Conservation (phyloP, 148 eudicot genomes). For the Pouteria glomerata region DNA sequence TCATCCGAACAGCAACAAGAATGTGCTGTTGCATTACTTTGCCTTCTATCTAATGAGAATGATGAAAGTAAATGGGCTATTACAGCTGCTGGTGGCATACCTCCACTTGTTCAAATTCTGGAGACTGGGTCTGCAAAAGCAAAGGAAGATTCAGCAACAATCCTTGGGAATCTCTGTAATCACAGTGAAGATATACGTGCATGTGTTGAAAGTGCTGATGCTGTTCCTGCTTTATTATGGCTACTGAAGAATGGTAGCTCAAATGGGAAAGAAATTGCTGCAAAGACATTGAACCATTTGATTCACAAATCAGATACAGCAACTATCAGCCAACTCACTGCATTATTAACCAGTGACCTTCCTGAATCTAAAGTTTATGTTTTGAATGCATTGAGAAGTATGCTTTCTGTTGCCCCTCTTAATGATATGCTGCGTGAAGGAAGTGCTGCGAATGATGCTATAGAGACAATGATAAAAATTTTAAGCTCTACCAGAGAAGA, state of each 20-base stretch:
- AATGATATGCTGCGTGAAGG: constrained; percentile 85
- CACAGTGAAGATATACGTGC: constrained; percentile 99
- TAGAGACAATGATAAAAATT: constrained; percentile 80
- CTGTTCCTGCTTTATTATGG: constrained; percentile 98
- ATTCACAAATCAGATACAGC: constrained; percentile 96
- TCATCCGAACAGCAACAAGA: constrained; percentile 99
- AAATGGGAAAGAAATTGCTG: constrained; percentile 94
- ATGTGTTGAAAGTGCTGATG: constrained; percentile 99
- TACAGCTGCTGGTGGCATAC: constrained; percentile 99
- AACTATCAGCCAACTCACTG: constrained; percentile 93
- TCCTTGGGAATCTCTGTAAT: constrained; percentile 95
- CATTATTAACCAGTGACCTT: constrained; percentile 85
- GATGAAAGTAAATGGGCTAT: constrained; percentile 99
- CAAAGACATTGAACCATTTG: constrained; percentile 85
- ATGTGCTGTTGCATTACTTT: constrained; percentile 94
- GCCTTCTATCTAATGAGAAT: constrained; percentile 83
- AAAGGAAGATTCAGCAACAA: constrained; percentile 94
- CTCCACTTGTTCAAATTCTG: constrained; percentile 97
- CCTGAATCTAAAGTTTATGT: constrained; percentile 95
- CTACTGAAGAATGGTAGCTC: constrained; percentile 91
- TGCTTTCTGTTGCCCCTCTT: constrained; percentile 79
- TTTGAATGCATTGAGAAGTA: constrained; percentile 82
- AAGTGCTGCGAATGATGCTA: constrained; percentile 94
- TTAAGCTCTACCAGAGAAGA: constrained; percentile 76
- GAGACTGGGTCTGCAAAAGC: constrained; percentile 97